Evolutionary conservation across 2,329 filamentous ascomycete species (phyloP).

Genomic region (Dothistroma pini): DNA sequence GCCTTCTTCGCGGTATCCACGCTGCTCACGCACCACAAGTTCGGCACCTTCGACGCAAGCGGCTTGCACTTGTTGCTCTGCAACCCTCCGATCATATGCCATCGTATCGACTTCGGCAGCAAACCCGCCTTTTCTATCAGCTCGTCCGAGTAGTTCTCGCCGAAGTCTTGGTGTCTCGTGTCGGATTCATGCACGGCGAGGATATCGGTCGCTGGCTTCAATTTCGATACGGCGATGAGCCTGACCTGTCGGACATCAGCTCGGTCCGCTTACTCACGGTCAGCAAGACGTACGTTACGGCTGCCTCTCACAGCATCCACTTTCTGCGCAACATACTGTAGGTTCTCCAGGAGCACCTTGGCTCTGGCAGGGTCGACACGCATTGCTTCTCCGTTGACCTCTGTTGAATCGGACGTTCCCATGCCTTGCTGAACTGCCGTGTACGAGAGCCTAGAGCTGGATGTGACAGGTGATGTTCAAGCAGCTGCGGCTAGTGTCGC

Average conservation of each 20-base stretch:
- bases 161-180: constrained; percentile 65
- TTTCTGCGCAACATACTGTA: constrained; percentile 40
- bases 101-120: constrained; percentile 71
- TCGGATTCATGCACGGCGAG: constrained; percentile 67
- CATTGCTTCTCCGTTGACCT: constrained; percentile 25
- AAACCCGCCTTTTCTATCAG: constrained; percentile 78
- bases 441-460: not conserved
- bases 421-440: constrained; percentile 5
- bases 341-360: constrained; percentile 45
- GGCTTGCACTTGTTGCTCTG: constrained; percentile 92
- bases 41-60: constrained; percentile 76
- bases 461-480: constrained; percentile 3
- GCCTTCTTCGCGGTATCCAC: constrained; percentile 89
- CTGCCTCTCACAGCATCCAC: constrained; percentile 36
- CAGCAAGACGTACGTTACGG: constrained; percentile 16
- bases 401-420: constrained; percentile 1
- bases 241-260: constrained; percentile 58
- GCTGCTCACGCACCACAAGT: constrained; percentile 87
- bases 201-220: constrained; percentile 91
- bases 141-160: constrained; percentile 87
- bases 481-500: not conserved
- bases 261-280: not conserved
- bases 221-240: constrained; percentile 91
- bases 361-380: constrained; percentile 43
- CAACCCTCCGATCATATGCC: constrained; percentile 96